Evolutionary conservation across 1,284 basidiomycete genomes (phyloP), one percentile per base, ranked within the genome.

Genomic region (Ceratobasidium sp.): DNA sequence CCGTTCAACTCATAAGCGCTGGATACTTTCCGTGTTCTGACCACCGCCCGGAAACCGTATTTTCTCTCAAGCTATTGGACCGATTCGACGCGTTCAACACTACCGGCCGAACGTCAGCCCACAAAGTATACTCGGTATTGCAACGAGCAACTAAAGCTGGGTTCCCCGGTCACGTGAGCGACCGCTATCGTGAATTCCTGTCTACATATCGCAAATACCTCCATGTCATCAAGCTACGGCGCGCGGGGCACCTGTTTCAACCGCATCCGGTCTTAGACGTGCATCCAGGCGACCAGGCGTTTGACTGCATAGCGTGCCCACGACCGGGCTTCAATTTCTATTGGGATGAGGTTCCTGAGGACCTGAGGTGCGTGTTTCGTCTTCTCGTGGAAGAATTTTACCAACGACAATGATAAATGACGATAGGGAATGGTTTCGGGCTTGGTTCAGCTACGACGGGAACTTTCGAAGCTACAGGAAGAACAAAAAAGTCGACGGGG

Each of bases 151-250:
- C 71, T 4, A 52, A 55, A 18, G 18, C 71, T 7, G 59, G 71
- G 5, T 64, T 64, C 27, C 62, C 71, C 1, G 46, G 16, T 8
- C 16, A 64, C 8, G 71, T 75, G 2, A 20, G 10, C n/a, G 71
- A 75, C n/a, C 71, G 60, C 2, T 75, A 75, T 41, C 71, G 60
- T 7, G 71, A 75, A n/a, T 20, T 75, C 10, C 20, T 46, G 8
- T 8, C 27, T 14, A 46, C 71, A 20, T 30, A 75, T 16, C 23
- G 60, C 18, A 33, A 48, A 23, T 75, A 23, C n/a, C 64, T 66
- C 5, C 64, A 50, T 27, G 23, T 66, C 20, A 23, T n/a, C 6
- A 46, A 66, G 10, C n/a, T 66, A 20, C 35, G n/a, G n/a, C 18
- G 44, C 0, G 7, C 64, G 0, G 41, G 59, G 1, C 41, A 60